Conservation (phyloP, 1,139 yeast species). For the Geotrichum europaeum region DNA sequence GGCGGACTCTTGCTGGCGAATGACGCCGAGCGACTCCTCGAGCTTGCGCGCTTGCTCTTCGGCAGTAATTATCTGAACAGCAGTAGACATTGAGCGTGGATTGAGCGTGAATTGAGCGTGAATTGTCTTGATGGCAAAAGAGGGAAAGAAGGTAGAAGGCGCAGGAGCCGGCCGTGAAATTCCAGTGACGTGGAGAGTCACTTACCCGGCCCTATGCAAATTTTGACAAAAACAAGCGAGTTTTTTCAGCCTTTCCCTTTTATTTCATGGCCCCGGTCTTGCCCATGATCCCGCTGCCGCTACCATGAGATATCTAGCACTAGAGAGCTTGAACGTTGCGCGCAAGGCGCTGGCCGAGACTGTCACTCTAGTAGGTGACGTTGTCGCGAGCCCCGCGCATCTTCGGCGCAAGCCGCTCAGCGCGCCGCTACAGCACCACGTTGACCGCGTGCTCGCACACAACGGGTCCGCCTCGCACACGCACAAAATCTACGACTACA, state of each 20-base stretch:
- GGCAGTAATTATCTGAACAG: constrained; percentile 16
- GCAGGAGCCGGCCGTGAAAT: background rate
- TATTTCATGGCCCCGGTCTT: background rate
- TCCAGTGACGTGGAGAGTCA: constrained; percentile 6
- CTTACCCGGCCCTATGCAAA: constrained; percentile 1
- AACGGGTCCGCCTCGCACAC: constrained; percentile 9
- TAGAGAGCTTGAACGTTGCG: background rate
- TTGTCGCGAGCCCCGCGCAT: background rate
- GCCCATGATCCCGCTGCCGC: background rate
- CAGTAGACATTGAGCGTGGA: constrained; percentile 14
- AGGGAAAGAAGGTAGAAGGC: background rate
- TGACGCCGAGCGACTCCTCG: constrained; percentile 50
- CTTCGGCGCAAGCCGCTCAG: background rate
- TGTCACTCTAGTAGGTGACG: background rate
- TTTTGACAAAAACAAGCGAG: background rate
- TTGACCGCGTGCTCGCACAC: background rate
- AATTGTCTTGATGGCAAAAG: background rate
- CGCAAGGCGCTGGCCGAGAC: constrained; percentile 6
- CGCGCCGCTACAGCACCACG: background rate
- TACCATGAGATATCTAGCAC: background rate
- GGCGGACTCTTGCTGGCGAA: constrained; percentile 62
- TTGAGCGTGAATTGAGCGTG: background rate
- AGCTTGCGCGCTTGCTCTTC: constrained; percentile 28
- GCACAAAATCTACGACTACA: constrained; percentile 2
- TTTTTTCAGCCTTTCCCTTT: background rate